Evolutionary conservation across 2,329 filamentous ascomycete genomes (phyloP), one percentile per base, ranked within the genome.

Genomic region (Pseudogymnoascus sp.): DNA sequence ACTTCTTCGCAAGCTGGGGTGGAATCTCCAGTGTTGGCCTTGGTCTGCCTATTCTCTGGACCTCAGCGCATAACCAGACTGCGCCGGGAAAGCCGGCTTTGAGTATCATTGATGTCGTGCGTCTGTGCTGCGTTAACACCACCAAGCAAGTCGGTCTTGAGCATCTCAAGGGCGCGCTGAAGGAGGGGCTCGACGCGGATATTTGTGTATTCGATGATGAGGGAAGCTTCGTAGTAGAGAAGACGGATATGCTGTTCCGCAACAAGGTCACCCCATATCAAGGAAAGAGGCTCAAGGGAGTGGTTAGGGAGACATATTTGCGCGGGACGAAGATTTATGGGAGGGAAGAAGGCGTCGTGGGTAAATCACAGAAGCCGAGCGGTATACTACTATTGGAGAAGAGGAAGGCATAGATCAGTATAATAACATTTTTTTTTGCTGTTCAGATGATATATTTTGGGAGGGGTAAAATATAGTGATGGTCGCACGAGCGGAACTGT

Each of bases 1-100:
- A 97, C 77, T 97, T 99, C 81, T 94, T 97, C 77, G 86, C 89
- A 3, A 92, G 92, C 0, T 99, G 94, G 94, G 94, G 94, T 62
- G 94, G 94, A 12, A 96, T 99, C 71, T 93, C 90, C 3, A 94
- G 90, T 4, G 93, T 99, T 16, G 94, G 94, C 0, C 84, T 99
- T 1, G 94, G 94, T 0, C 82, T 99, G 3, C 91, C 91, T 4
- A 96, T 99, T 67, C 82, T 99, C 79, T 82, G 72, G 81, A 84
- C 66, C 82, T 83, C 47, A 76, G 81, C 33, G 74, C 78, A 7
- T 73, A 74, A n/a, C 70, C 75, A 37, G 70, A 64, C 42, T 2
- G 37, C 31, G 21, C 42, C 50, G 16, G 28, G 37, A 23, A 40
- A 59, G 33, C 42, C 31, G 18, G 42, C 53, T 14, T 77, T 81